These are phyloP conservation scores for Phyllosticta citriasiana DNA, from an alignment of 2,329 filamentous ascomycete genomes.

Conservation along the genomic window DNA sequence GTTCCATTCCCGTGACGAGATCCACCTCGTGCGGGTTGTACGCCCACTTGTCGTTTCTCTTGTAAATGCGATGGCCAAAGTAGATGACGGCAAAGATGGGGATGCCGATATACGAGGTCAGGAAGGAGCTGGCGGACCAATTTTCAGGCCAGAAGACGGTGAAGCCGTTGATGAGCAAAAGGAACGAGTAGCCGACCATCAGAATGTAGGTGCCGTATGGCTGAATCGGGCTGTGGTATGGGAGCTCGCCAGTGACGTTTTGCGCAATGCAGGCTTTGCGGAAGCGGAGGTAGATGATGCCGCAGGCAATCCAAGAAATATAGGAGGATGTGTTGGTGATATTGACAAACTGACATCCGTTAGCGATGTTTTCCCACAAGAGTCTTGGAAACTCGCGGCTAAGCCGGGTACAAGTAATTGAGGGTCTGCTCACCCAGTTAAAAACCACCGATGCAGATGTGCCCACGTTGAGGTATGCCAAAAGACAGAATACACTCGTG, in stretches of 20 bases:
- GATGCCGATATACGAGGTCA: slow-evolving; percentile 56
- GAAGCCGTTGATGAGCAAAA: slow-evolving; percentile 69
- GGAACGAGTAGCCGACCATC: slow-evolving; percentile 47
- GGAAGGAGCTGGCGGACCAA: slow-evolving; percentile 55
- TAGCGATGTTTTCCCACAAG: background rate
- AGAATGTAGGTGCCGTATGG: slow-evolving; percentile 56
- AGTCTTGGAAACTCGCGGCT: no score
- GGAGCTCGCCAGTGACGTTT: slow-evolving; percentile 37
- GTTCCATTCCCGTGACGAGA: slow-evolving; percentile 35
- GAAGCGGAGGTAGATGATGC: slow-evolving; percentile 51
- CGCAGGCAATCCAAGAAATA: slow-evolving; percentile 45
- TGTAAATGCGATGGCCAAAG: slow-evolving; percentile 40
- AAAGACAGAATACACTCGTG: slow-evolving; percentile 34
- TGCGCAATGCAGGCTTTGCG: slow-evolving; percentile 47
- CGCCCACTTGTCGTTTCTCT: slow-evolving; percentile 42
- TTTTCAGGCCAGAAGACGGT: slow-evolving; percentile 58
- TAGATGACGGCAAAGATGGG: slow-evolving; percentile 49
- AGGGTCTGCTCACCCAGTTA: slow-evolving; percentile 59
- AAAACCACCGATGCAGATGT: slow-evolving; percentile 42
- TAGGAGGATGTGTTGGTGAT: slow-evolving; percentile 50
- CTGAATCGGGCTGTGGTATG: slow-evolving; percentile 46
- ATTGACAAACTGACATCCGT: slow-evolving; percentile 35
- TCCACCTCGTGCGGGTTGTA: slow-evolving; percentile 42
- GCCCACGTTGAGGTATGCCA: slow-evolving; percentile 41
- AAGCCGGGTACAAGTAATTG: no score